These are phyloP conservation scores for Artemisia annua DNA, from an alignment of 129 eudicot genomes.

Conservation along the genomic window DNA sequence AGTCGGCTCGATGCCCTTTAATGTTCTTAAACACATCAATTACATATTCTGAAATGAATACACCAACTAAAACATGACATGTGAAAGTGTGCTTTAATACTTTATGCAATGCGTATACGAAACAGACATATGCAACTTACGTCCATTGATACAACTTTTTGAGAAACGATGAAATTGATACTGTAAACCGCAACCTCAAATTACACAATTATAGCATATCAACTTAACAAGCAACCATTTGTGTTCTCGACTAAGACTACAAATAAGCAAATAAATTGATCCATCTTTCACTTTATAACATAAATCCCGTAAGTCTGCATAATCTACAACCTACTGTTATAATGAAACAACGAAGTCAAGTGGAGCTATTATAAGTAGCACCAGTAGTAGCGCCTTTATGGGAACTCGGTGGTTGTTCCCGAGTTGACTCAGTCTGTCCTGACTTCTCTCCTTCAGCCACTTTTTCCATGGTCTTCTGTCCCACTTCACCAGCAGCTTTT, in stretches of 20 bases:
- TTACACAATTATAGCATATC: slow-evolving; percentile 8
- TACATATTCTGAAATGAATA: too few relatives aligned
- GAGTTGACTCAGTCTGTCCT: slow-evolving; percentile 32
- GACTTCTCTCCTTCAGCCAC: slow-evolving; percentile 67
- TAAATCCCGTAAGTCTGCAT: slow-evolving; percentile 24
- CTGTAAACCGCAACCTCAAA: slow-evolving; percentile 1
- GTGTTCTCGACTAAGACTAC: slow-evolving; percentile 20
- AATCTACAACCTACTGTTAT: slow-evolving; percentile 32
- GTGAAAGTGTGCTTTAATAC: too few relatives aligned
- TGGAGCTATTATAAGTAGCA: not conserved
- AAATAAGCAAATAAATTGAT: slow-evolving; percentile 16
- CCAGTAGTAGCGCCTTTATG: slow-evolving; percentile 16
- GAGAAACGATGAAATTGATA: not conserved
- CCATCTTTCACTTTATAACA: not conserved
- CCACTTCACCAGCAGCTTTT: slow-evolving; percentile 84
- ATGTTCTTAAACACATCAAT: too few relatives aligned
- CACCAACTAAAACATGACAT: too few relatives aligned
- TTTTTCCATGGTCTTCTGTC: slow-evolving; percentile 81
- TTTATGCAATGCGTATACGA: too few relatives aligned
- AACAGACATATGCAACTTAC: not conserved
- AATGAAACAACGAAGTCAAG: slow-evolving; percentile 21
- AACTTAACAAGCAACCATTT: slow-evolving; percentile 17
- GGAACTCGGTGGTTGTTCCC: slow-evolving; percentile 27
- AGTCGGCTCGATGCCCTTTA: too few relatives aligned
- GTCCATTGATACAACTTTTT: not conserved